These are phyloP conservation scores for Nakazawaea sp. DNA, from an alignment of 805 yeast species.

Conservation along the genomic window DNA sequence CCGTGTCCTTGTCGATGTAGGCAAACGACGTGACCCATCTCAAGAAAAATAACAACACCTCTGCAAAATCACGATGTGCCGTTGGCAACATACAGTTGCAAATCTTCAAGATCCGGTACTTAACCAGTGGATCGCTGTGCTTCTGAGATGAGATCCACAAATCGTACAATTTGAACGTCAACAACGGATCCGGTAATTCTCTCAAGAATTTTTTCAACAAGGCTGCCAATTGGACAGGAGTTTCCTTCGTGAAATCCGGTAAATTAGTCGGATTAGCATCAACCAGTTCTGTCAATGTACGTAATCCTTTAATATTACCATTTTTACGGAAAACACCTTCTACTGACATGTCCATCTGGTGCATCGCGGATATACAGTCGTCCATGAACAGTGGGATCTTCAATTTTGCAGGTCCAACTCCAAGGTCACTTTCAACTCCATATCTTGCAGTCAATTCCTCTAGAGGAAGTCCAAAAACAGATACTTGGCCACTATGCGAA, in stretches of 20 bases:
- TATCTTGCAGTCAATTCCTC: conserved; percentile 56
- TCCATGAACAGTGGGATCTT: conserved; percentile 83
- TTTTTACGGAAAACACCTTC: conserved; percentile 96
- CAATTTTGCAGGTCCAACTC: conserved; percentile 75
- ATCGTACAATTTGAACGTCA: conserved; percentile 70
- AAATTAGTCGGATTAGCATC: conserved; percentile 66
- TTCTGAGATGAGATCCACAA: conserved; percentile 72
- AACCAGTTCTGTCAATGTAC: conserved; percentile 65
- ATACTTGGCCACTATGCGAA: conserved; percentile 11
- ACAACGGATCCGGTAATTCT: conserved; percentile 86
- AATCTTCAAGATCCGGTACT: conserved; percentile 51
- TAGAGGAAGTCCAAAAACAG: conserved; percentile 77
- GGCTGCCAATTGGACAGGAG: conserved; percentile 90
- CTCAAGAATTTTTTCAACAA: conserved; percentile 84
- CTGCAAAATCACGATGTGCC: conserved; percentile 76
- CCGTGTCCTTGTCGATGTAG: conserved; percentile 78
- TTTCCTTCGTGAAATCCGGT: conserved; percentile 66
- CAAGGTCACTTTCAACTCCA: conserved; percentile 81
- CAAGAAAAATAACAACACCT: conserved; percentile 78
- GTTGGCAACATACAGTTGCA: conserved; percentile 76
- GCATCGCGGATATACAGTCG: conserved; percentile 75
- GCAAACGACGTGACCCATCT: conserved; percentile 97
- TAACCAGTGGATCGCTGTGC: conserved; percentile 33
- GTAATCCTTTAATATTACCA: conserved; percentile 83
- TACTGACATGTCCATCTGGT: conserved; percentile 87